Evolutionary conservation across 345 rosid species (phyloP), one percentile per base, ranked within the genome.

Genomic region (Anacardium occidentale): DNA sequence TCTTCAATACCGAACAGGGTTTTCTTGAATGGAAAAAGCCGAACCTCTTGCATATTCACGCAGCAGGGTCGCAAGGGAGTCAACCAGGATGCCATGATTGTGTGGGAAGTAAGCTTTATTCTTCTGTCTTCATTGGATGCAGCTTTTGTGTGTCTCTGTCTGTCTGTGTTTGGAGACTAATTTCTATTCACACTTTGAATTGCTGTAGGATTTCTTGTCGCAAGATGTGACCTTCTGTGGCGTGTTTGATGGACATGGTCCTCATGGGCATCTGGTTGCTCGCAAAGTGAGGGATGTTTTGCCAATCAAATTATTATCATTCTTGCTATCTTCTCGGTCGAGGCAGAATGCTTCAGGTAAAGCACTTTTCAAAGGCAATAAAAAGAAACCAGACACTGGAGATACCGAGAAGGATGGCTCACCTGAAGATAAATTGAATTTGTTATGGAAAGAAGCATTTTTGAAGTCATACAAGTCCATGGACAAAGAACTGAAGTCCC

Each of bases 191-290:
- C 14, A 51, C 61, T 77, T 77, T 69, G 66, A 68, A 60, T 47
- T 22, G 75, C 22, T 84, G 62, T 77, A 95, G 99, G 99, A 95
- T 80, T 96, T 91, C 85, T 74, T 90, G 85, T 75, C 86, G n/a
- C 91, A 91, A 76, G 98, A 93, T 78, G 88, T 85, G 78, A 96
- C 88, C 5, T 93, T 96, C 69, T 93, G 97, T 58, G 99, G 99
- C 29, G 88, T 96, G 40, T 96, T 96, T 74, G 99, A 96, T 83
- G 99, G 99, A 75, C 99, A 96, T 76, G 99, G 99, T 66, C 99
- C 99, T 48, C 90, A 91, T 67, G 99, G 99, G 55, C 99, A 96
- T 87, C 97, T 88, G 60, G 99, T 96, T 73, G 90, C 99, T 32
- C 93, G 92, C 75, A 95, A 89, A 85, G 99, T 95, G 70, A 91